Evolutionary conservation across 768 basidiomycete genomes (phyloP).

Genomic region (Phaeotremella skinneri): DNA sequence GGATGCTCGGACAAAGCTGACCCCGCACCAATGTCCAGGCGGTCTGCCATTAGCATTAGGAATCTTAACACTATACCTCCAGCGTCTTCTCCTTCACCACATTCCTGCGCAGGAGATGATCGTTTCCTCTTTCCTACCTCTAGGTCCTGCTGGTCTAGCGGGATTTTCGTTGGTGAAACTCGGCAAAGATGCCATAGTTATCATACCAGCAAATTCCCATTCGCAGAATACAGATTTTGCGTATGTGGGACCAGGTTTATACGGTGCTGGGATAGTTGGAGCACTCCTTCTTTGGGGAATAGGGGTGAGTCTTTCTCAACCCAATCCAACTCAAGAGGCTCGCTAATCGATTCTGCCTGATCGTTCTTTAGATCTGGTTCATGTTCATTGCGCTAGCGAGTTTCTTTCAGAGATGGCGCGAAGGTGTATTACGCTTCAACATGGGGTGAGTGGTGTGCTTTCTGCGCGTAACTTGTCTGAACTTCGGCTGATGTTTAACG

Average conservation of each 20-base stretch:
- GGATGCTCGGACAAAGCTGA: not conserved
- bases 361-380: constrained; percentile 20
- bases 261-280: constrained; percentile 16
- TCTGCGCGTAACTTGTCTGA: not conserved
- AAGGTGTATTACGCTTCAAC: constrained; percentile 23
- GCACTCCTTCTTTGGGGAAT: constrained; percentile 23
- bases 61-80: constrained; percentile 22
- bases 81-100: constrained; percentile 26
- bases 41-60: constrained; percentile 16
- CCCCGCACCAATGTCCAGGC: not conserved
- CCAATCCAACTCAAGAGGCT: not conserved
- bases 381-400: constrained; percentile 18
- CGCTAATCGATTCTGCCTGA: not conserved
- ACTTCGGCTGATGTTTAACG: not conserved
- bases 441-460: constrained; percentile 10
- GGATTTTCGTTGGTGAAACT: constrained; percentile 25
- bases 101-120: constrained; percentile 27
- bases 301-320: constrained; percentile 9
- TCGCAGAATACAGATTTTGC: not conserved
- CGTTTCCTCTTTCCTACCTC: constrained; percentile 29
- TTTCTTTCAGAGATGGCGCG: constrained; percentile 15
- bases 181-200: constrained; percentile 15
- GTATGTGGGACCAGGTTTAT: constrained; percentile 2
- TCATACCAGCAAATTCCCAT: constrained; percentile 12
- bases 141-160: constrained; percentile 24